phyloP scores from a whole-genome alignment of 192 early-diverging fungal genomes.

The Phlyctochytrium planicorne region DNA sequence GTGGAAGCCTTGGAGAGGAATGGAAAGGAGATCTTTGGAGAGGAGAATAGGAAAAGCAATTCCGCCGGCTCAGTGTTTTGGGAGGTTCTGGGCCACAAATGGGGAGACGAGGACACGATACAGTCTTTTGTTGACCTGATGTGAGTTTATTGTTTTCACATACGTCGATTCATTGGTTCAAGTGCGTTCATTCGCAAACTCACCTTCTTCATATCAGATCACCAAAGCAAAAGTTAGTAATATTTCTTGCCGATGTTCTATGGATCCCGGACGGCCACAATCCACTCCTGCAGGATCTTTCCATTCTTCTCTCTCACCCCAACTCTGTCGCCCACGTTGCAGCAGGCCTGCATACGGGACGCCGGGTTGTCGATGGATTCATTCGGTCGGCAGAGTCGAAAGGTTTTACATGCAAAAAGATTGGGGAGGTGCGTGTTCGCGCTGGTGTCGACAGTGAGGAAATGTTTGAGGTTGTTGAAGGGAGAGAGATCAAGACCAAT shows the following conservation, averaged over 20 bases:
- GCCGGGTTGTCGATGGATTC: constrained; percentile 15
- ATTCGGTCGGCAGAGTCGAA: constrained; percentile 11
- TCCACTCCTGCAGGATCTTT: constrained; percentile 10
- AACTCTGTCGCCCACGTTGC: constrained; percentile 7
- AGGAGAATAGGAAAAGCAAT: neutral
- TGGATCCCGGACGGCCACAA: constrained; percentile 20
- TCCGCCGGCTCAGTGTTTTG: neutral
- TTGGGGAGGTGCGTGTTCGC: constrained; percentile 16
- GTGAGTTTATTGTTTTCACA: neutral
- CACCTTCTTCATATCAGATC: neutral
- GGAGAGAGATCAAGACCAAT: neutral
- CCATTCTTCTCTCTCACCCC: neutral
- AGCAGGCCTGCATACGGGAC: constrained; percentile 21
- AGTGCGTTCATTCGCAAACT: neutral
- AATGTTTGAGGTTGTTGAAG: neutral
- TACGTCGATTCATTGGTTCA: neutral
- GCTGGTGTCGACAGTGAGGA: constrained; percentile 6
- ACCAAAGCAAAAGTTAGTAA: neutral
- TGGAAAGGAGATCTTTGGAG: neutral
- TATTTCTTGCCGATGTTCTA: constrained; percentile 22
- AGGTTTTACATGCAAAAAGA: constrained; percentile 11
- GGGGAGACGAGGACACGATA: constrained; percentile 8
- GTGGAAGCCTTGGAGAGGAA: neutral
- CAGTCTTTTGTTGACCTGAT: neutral
- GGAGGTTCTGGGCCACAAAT: constrained; percentile 24